phyloP scores from a whole-genome alignment of 805 yeast genomes.

The Monosporozyma siamensis region DNA sequence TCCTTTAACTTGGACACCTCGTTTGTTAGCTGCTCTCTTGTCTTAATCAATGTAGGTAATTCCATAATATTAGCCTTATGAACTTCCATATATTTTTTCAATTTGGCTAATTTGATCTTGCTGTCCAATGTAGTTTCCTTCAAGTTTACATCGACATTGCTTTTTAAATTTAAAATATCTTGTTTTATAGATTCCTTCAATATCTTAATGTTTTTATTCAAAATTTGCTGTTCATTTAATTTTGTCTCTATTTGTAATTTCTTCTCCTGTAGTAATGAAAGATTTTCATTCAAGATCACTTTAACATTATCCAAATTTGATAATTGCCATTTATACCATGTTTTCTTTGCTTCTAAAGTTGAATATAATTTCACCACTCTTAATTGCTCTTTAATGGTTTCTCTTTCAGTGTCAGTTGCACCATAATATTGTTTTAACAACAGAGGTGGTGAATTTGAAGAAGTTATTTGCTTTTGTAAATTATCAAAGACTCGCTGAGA shows the following conservation, averaged over 20 bases:
- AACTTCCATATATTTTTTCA: conserved; percentile 11
- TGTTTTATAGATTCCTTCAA: conserved; percentile 13
- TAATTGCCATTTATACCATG: conserved; percentile 57
- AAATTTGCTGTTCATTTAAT: conserved; percentile 7
- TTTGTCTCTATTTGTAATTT: conserved; percentile 13
- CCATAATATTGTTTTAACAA: conserved; percentile 41
- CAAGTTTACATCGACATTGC: conserved; percentile 7
- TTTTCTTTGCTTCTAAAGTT: conserved; percentile 42
- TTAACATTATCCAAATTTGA: conserved; percentile 41
- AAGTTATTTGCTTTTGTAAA: conserved; percentile 38
- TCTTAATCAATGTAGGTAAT: background rate
- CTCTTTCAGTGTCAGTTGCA: conserved; percentile 32
- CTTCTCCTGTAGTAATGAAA: conserved; percentile 19
- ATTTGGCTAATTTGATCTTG: conserved; percentile 12
- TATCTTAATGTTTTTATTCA: conserved; percentile 8
- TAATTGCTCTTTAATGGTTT: conserved; percentile 39
- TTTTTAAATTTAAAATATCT: conserved; percentile 17
- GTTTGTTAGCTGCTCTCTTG: background rate
- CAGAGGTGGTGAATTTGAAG: conserved; percentile 49
- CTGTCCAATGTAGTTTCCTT: conserved; percentile 9
- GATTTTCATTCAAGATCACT: conserved; percentile 23
- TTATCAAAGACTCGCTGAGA: conserved; percentile 40
- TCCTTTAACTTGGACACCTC: background rate
- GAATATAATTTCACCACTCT: conserved; percentile 43
- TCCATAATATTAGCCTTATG: conserved; percentile 9